These are phyloP conservation scores for Gloeopeniophorella convolvens DNA, from an alignment of 768 basidiomycete species.

Conservation along the genomic window DNA sequence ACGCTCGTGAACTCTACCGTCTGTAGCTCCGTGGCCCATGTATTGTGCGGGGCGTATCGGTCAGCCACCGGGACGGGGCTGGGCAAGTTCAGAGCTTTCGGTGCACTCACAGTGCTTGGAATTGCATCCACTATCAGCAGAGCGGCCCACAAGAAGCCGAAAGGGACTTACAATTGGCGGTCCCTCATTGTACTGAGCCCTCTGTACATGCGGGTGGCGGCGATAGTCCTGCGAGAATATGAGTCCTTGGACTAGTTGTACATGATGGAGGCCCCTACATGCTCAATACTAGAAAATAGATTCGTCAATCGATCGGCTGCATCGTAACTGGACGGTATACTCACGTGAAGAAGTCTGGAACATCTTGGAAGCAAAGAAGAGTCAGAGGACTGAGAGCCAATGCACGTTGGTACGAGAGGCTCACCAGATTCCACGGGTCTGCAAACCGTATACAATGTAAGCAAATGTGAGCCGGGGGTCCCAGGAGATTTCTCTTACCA, in stretches of 20 bases:
- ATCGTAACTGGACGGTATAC: background rate
- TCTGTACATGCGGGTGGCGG: slow-evolving; percentile 11
- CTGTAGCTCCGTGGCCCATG: background rate
- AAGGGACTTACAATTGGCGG: background rate
- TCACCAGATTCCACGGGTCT: slow-evolving; percentile 4
- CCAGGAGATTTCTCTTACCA: background rate
- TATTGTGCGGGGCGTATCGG: background rate
- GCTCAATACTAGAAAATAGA: background rate
- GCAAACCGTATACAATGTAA: background rate
- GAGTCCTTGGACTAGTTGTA: background rate
- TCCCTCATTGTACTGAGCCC: background rate
- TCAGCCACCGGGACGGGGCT: background rate
- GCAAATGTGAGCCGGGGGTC: background rate
- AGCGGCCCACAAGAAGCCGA: background rate
- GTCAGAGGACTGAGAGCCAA: background rate
- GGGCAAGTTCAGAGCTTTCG: background rate
- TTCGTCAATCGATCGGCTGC: background rate
- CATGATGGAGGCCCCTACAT: background rate
- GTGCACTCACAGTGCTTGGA: background rate
- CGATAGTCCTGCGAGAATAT: slow-evolving; percentile 7
- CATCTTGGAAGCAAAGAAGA: background rate
- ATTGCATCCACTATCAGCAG: too few relatives aligned
- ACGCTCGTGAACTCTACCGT: background rate
- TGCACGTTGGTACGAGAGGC: background rate
- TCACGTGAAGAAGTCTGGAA: slow-evolving; percentile 8